Percentiles rank a stretch among this genome's conserved stretches.
Conservation (phyloP, 495 filamentous ascomycete genomes). For the Penicillium lagena region DNA sequence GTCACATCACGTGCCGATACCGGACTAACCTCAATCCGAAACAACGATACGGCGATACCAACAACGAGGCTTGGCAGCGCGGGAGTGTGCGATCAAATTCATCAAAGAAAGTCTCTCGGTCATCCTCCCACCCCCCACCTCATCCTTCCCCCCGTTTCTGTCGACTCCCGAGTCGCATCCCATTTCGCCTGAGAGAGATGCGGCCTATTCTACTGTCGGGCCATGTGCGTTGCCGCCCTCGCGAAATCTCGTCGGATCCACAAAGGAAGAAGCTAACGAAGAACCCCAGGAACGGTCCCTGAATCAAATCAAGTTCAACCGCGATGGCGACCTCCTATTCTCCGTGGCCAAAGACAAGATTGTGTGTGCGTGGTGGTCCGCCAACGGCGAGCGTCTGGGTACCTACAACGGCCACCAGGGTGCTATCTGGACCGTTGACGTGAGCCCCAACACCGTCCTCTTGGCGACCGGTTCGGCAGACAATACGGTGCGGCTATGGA, state of each 20-base stretch:
- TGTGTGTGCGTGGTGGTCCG: slow-evolving; percentile 89
- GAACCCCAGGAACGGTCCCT: slow-evolving; percentile 76
- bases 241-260: slow-evolving; percentile 11
- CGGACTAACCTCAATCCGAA: slow-evolving; percentile 23
- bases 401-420: slow-evolving; percentile 96
- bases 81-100: slow-evolving; percentile 47
- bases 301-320: slow-evolving; percentile 96
- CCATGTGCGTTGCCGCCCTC: slow-evolving; percentile 55
- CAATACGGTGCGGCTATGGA: slow-evolving; percentile 97
- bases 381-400: slow-evolving; percentile 90
- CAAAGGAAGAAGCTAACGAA: slow-evolving; percentile 18
- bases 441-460: slow-evolving; percentile 88
- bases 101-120: slow-evolving; percentile 31
- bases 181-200: slow-evolving; percentile 47
- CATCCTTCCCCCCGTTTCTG: slow-evolving; percentile 33
- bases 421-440: slow-evolving; percentile 97
- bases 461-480: slow-evolving; percentile 94
- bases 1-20: slow-evolving; percentile 28
- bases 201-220: slow-evolving; percentile 91
- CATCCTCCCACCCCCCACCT: slow-evolving; percentile 29
- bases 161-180: slow-evolving; percentile 14
- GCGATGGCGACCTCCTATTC: slow-evolving; percentile 95
- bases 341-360: slow-evolving; percentile 96
- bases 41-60: slow-evolving; percentile 17
- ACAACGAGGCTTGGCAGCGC: slow-evolving; percentile 29